Conservation (phyloP, 352 stramenopile genomes). For the Halophytophthora batemanensis region DNA sequence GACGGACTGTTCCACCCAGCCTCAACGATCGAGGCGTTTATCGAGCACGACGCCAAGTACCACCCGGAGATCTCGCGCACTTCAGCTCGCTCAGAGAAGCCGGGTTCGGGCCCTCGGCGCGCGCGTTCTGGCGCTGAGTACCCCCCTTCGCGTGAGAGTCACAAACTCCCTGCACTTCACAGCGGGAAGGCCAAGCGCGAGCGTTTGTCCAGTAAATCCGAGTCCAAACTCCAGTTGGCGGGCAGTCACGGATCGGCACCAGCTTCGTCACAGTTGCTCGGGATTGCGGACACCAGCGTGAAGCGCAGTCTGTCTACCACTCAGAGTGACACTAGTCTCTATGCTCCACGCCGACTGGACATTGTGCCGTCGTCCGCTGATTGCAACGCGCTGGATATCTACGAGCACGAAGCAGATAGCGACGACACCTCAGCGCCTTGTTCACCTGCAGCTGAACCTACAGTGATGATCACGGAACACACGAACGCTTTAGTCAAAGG, state of each 20-base stretch:
- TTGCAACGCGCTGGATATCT: conserved; percentile 49
- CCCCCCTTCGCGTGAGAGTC: conserved; percentile 31
- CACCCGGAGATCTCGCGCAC: conserved; percentile 11
- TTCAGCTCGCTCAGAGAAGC: conserved; percentile 2
- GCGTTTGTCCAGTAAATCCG: conserved; percentile 24
- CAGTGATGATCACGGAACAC: not conserved
- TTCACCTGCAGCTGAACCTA: conserved; percentile 1
- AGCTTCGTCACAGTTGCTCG: conserved; percentile 14
- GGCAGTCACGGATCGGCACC: conserved; percentile 14
- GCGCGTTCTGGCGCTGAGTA: conserved; percentile 29
- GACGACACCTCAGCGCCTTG: conserved; percentile 12
- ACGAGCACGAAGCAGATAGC: conserved; percentile 35
- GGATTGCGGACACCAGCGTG: not conserved
- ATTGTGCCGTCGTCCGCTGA: conserved; percentile 55
- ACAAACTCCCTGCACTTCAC: conserved; percentile 24
- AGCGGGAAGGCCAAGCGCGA: conserved; percentile 30
- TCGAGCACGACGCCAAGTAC: conserved; percentile 77
- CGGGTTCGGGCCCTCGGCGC: conserved; percentile 4
- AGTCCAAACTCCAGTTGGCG: conserved; percentile 19
- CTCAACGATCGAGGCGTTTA: conserved; percentile 72
- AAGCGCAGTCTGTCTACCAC: conserved; percentile 27
- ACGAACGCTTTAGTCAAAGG: conserved; percentile 18
- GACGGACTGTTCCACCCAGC: conserved; percentile 78
- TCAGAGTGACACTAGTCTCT: conserved; percentile 60
- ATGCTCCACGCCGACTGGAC: conserved; percentile 39